Evolutionary conservation across 2,329 filamentous ascomycete species (phyloP), one percentile per base, ranked within the genome.

Genomic region (Triangularia setosa): DNA sequence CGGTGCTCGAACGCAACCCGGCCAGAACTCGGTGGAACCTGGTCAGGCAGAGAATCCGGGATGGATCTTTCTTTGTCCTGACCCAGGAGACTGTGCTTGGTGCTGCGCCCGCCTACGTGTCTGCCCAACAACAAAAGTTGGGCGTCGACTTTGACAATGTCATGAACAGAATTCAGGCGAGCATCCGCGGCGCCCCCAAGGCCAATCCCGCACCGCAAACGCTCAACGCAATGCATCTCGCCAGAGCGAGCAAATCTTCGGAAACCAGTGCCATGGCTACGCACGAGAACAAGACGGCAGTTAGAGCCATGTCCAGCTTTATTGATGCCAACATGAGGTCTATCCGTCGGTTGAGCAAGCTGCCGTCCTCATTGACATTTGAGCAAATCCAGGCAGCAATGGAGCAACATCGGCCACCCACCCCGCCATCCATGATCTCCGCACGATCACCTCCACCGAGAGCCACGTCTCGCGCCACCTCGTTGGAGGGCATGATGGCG

Each of bases 41-140:
- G 2, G 75, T 85, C 6, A 76, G 79, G 0, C 76, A 79, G 30
- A 80, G 78, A 52, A 76, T 85, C 14, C 74, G 75, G 4, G 82
- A 85, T 57, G 82, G 83, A 0, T 82, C 79, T 0, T 79, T 85
- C 65, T 85, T 85, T 68, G 73, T 84, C 1, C 74, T 84, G 18
- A 74, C 81, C 0, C 76, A 78, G 53, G 74, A 73, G 7, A 72
- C 76, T 4, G 70, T 74, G 27, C 70, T 79, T 8, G 72, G 71
- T 5, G 63, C 69, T 16, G 68, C 69, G 21, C 69, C 70, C 1
- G 64, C 70, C 5, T 71, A 72, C 8, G 64, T 69, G 4, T 70
- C 72, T 28, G 73, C 74, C 30, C 69, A 66, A 35, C 72, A 71
- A 33, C 72, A 64, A 63, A 73, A 74, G 64, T 70, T 74, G 18